Conservation (phyloP, 768 basidiomycete genomes). For the Mycena vulgaris region DNA sequence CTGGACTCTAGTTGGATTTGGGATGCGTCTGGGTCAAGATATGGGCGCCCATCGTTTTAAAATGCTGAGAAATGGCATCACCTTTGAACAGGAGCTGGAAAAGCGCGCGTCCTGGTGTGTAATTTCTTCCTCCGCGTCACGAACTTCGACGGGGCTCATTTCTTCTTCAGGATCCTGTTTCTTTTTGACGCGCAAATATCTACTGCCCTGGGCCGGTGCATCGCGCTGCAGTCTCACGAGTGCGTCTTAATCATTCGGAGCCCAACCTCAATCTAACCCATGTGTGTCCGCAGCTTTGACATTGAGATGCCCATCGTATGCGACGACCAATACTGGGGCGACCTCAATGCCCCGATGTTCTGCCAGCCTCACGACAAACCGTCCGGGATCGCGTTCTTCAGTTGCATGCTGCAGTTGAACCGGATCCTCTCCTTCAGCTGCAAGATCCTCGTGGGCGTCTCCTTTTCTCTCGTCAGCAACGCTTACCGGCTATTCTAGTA, state of each 20-base stretch:
- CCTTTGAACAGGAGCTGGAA: too few relatives aligned
- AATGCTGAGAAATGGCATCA: too few relatives aligned
- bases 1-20: too few relatives aligned
- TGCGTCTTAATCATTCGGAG: not conserved
- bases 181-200: conserved; percentile 6
- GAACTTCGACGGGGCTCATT: not conserved
- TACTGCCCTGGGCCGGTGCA: conserved; percentile 24
- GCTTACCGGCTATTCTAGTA: conserved; percentile 65
- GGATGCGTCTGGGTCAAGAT: too few relatives aligned
- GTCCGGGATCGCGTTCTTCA: conserved; percentile 57
- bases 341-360: conserved; percentile 49
- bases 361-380: conserved; percentile 62
- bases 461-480: not conserved
- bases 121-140: too few relatives aligned
- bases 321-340: conserved; percentile 40
- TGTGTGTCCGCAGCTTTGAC: conserved; percentile 59
- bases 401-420: conserved; percentile 55
- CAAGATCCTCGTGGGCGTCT: conserved; percentile 8
- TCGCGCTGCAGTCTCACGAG: conserved; percentile 27
- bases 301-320: conserved; percentile 56
- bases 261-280: not conserved
- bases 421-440: conserved; percentile 57
- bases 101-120: too few relatives aligned
- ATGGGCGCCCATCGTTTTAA: too few relatives aligned
- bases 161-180: conserved; percentile 9